phyloP scores from a whole-genome alignment of 2,329 filamentous ascomycete species.

The Chaetomium sp. region DNA sequence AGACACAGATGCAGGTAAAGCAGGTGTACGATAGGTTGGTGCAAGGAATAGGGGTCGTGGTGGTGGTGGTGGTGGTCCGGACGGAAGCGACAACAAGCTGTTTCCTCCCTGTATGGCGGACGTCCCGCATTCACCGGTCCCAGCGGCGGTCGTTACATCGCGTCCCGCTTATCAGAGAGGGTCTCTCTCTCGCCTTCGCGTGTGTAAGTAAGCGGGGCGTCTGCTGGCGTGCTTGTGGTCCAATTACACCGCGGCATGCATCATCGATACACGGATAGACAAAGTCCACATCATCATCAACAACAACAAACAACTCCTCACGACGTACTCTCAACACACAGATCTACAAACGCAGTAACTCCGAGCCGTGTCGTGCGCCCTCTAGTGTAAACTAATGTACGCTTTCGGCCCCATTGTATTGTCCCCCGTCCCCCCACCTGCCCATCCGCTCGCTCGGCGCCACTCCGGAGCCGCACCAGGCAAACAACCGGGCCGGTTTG shows the following conservation, averaged over 20 bases:
- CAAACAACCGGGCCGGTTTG: conserved; percentile 4
- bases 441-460: neutral
- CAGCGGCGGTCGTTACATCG: conserved; percentile 23
- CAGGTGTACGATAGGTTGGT: neutral
- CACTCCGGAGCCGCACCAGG: conserved; percentile 3
- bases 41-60: neutral
- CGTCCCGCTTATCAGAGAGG: conserved; percentile 13
- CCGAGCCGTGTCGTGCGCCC: too few relatives aligned
- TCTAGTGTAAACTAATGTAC: too few relatives aligned
- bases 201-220: neutral
- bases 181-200: neutral
- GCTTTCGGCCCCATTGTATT: too few relatives aligned
- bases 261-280: too few relatives aligned
- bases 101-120: conserved; percentile 7
- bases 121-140: conserved; percentile 15
- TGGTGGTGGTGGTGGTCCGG: conserved; percentile 14
- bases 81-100: conserved; percentile 7
- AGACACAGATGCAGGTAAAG: too few relatives aligned
- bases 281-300: too few relatives aligned
- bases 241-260: too few relatives aligned
- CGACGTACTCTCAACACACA: too few relatives aligned
- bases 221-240: too few relatives aligned
- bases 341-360: too few relatives aligned
- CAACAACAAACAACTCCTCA: too few relatives aligned
- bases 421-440: too few relatives aligned